A percentile compares a stretch with the other conserved stretches of the same genome.
Conservation (phyloP, 148 eudicot species). For the Silene latifolia region DNA sequence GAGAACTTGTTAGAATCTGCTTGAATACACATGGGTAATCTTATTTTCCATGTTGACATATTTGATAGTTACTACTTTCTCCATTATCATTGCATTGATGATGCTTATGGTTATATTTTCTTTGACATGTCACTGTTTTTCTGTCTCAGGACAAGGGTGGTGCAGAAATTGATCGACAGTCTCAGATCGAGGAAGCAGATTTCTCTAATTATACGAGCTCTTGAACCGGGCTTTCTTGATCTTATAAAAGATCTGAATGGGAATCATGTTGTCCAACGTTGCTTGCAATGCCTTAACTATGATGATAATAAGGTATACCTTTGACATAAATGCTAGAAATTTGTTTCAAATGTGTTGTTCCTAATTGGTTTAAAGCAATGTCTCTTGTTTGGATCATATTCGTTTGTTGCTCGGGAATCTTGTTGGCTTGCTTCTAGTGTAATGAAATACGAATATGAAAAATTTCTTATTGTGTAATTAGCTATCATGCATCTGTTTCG, state of each 20-base stretch:
- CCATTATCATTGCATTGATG: background rate
- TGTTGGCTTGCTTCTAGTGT: background rate
- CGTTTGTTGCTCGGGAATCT: background rate
- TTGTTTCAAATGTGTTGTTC: background rate
- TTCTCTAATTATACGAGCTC: conserved; percentile 40
- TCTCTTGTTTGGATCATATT: background rate
- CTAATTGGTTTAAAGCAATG: background rate
- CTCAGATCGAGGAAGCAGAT: conserved; percentile 58
- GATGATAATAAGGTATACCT: conserved; percentile 59
- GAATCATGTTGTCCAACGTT: conserved; percentile 70
- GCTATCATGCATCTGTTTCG: background rate
- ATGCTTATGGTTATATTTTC: background rate
- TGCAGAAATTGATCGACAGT: conserved; percentile 68
- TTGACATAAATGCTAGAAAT: background rate
- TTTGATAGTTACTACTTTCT: conserved; percentile 1
- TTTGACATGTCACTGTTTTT: conserved; percentile 13
- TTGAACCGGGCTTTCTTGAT: conserved; percentile 61
- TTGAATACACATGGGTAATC: conserved; percentile 63
- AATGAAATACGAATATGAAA: background rate
- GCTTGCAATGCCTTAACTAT: conserved; percentile 53
- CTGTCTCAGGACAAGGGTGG: conserved; percentile 60
- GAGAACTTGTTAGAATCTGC: conserved; percentile 47
- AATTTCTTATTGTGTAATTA: background rate
- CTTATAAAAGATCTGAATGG: conserved; percentile 69
- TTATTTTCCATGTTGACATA: conserved; percentile 3